Evolutionary conservation across 176 grass and related monocot genomes (phyloP).

Genomic region (Ananas comosus): DNA sequence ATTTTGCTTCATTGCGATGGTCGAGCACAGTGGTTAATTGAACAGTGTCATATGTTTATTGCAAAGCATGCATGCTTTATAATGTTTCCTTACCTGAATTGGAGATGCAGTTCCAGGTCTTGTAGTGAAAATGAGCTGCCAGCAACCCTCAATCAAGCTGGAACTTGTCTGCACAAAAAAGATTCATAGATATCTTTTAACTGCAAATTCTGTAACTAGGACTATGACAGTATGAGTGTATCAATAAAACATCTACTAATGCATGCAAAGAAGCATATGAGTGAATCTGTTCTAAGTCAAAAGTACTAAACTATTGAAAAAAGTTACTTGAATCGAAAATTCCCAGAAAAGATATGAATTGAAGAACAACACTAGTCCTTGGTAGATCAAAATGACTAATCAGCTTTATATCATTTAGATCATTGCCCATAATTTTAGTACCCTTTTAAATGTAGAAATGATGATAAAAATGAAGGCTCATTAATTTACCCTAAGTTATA

Average conservation of each 20-base stretch:
- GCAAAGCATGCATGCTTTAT: background rate
- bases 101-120: conserved; percentile 94
- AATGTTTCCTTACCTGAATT: conserved; percentile 62
- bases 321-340: too few species aligned
- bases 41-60: conserved; percentile 11
- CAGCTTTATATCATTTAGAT: too few species aligned
- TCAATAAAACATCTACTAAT: background rate
- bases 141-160: conserved; percentile 78
- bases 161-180: conserved; percentile 44
- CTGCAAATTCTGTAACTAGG: conserved; percentile 32
- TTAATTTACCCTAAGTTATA: too few species aligned
- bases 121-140: conserved; percentile 93
- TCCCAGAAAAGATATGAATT: background rate
- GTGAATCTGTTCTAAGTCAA: too few species aligned
- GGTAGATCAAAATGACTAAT: too few species aligned
- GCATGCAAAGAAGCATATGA: background rate
- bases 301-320: too few species aligned
- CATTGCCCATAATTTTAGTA: too few species aligned
- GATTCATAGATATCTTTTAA: too few species aligned
- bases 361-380: background rate
- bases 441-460: too few species aligned
- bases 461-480: background rate
- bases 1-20: too few species aligned
- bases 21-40: too few species aligned
- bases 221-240: conserved; percentile 8